Evolutionary conservation across 306 rosid species (phyloP), one percentile per base, ranked within the genome.

Genomic region (Quillaja saponaria): DNA sequence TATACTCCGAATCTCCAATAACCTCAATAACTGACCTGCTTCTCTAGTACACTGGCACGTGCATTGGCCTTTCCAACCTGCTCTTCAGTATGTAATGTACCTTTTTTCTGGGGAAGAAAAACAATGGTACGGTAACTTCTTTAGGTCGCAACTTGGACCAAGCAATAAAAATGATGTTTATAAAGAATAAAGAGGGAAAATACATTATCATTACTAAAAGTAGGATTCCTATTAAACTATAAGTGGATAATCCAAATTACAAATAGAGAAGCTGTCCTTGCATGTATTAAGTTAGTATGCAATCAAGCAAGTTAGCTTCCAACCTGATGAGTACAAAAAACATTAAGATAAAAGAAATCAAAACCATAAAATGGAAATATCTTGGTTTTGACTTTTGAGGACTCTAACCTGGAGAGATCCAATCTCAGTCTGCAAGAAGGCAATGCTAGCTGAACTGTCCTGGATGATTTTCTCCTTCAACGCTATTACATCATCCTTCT

Each of bases 31-130:
- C 82, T 75, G 47, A 85, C 98, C 98, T 89, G 86, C 41, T 83
- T 82, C 73, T 84, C 95, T 44, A 94, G 81, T 83, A 85, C 95
- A 63, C 72, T 81, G 65, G 94, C 91, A 48, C 85, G 97, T 35
- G 95, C 96, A 87, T 83, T 73, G 63, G 90, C 97, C 87, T 89
- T 81, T 58, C 69, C 96, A 52, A 85, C 81, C 74, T 70, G 84
- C 87, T 86, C 81, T 72, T 83, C 82, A 8, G 70, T 91, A 68
- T 80, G 79, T 68, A 49, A 42, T 2, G 84, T 40, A 47, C 81
- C 97, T 34, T 87, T 86, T 76, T 86, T 62, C 99, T 94, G 61
- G 21, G 61, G 66, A 14, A 16, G 49, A n/a, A 63, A 55, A 69
- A 41, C 2, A 19, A 40, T 39, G 12, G 6, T 8, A 2, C 12